Evolutionary conservation across 192 early-diverging fungal species (phyloP).

Genomic region (Podila verticillata): DNA sequence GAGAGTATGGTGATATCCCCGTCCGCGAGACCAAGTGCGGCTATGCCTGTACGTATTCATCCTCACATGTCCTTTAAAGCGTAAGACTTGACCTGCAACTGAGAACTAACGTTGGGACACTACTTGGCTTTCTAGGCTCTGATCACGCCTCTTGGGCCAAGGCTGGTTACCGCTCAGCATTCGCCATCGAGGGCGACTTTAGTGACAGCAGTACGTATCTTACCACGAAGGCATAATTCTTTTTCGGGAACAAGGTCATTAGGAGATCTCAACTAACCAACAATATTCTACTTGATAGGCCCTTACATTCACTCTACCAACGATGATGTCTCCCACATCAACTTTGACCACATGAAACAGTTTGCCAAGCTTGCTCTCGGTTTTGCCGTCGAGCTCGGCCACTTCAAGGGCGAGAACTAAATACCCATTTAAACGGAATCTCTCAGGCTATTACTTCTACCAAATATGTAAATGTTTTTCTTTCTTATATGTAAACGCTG

Average conservation of each 20-base stretch:
- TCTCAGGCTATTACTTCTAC: no score
- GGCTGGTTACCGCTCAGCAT: constrained; percentile 87
- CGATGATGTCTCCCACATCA: constrained; percentile 80
- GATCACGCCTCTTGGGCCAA: constrained; percentile 95
- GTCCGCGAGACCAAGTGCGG: constrained; percentile 85
- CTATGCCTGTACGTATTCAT: constrained; percentile 64
- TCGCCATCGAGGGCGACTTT: constrained; percentile 81
- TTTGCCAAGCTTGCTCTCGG: constrained; percentile 83
- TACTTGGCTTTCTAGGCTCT: constrained; percentile 59
- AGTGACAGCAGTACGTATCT: constrained; percentile 66
- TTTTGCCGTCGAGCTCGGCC: constrained; percentile 87
- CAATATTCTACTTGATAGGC: neutral
- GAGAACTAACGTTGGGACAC: constrained; percentile 1
- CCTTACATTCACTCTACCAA: constrained; percentile 85
- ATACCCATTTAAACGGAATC: neutral
- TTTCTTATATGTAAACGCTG: no score
- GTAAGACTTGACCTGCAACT: neutral
- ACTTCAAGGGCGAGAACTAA: constrained; percentile 32
- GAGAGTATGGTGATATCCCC: constrained; percentile 73
- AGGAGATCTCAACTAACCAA: neutral
- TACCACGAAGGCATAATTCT: no score
- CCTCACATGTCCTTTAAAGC: neutral
- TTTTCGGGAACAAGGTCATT: no score
- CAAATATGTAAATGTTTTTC: no score
- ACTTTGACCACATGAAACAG: constrained; percentile 89